A percentile compares a stretch with the other conserved stretches of the same genome.
Conservation (phyloP, 805 yeast genomes). For the Kodamaea leandrae region DNA sequence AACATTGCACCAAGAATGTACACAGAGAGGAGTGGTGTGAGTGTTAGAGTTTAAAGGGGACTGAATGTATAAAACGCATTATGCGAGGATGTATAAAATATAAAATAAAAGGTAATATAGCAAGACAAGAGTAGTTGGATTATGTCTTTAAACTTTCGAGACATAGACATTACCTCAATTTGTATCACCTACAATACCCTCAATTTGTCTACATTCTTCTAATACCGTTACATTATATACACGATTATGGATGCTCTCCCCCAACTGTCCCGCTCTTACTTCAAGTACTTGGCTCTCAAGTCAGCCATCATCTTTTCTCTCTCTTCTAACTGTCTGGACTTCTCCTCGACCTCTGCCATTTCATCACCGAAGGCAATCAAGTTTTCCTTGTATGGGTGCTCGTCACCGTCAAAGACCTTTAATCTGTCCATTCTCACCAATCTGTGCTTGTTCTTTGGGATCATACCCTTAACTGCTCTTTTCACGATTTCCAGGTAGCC, state of each 20-base stretch:
- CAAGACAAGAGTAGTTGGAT: neutral
- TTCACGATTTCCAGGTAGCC: slow-evolving; percentile 85
- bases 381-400: slow-evolving; percentile 82
- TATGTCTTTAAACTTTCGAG: too few relatives aligned
- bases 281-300: slow-evolving; percentile 36
- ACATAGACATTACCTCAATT: too few relatives aligned
- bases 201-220: too few relatives aligned
- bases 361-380: slow-evolving; percentile 84
- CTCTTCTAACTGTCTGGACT: slow-evolving; percentile 37
- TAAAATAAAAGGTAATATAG: neutral
- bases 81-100: slow-evolving; percentile 7
- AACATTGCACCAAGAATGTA: slow-evolving; percentile 95
- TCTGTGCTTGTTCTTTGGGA: slow-evolving; percentile 87
- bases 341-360: slow-evolving; percentile 48
- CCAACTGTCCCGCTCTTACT: too few relatives aligned
- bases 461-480: slow-evolving; percentile 93
- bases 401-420: slow-evolving; percentile 83
- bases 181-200: too few relatives aligned
- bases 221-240: slow-evolving; percentile 1
- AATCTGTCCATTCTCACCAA: slow-evolving; percentile 76
- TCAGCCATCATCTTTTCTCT: slow-evolving; percentile 31
- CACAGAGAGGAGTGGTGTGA: slow-evolving; percentile 61
- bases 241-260: too few relatives aligned
- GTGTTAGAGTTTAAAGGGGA: slow-evolving; percentile 7
- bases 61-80: neutral